Base-by-base conservation (phyloP, 2,329 filamentous ascomycete genomes). In the Zasmidium angulare region DNA sequence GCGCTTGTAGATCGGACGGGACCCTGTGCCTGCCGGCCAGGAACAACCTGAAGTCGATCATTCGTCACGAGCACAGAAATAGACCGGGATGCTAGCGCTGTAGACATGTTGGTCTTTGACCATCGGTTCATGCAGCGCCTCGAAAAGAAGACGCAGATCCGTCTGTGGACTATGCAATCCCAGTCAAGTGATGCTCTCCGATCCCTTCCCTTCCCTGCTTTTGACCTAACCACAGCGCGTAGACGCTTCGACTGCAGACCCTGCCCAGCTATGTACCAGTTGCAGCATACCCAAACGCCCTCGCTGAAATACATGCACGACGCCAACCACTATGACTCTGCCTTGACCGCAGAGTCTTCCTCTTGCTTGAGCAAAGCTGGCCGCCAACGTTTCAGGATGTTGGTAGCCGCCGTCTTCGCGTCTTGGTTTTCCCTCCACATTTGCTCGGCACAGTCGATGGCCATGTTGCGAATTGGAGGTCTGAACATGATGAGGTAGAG, bases 401-500 rank as follows among this genome's bases (percentile, higher is more conserved):
- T 86, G 55, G 76, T 77, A 3, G 81, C 79, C 11, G 78, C 75
- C 1, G 77, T 77, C 59, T 75, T 78, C 10, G 79, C 78, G 53
- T 79, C 74, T 14, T 77, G 76, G 55, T 81, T 79, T 69, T 79
- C 82, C 58, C 76, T 76, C 76, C 84, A 87, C 46, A 88, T 77
- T 63, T 84, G 80, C 63, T 84, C 81, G 11, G 87, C 68, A 1
- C 83, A 80, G 66, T 87, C 83, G 11, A 87, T 71, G 48, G 81
- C 82, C 55, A 83, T 74, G 17, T 84, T 81, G 57, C 84, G 77
- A 1, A 81, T 82, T 0, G 85, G 85, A 3, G 84, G 84, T n/a
- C 84, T 78, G 68, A 86, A 79, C 73, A 85, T 79, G 59, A 84
- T 75, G 23, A 86, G 71, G 67, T 86, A 85, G 76, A 86, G 78